These are phyloP conservation scores for Ogataea henricii DNA, from an alignment of 805 yeast genomes.

Conservation along the genomic window DNA sequence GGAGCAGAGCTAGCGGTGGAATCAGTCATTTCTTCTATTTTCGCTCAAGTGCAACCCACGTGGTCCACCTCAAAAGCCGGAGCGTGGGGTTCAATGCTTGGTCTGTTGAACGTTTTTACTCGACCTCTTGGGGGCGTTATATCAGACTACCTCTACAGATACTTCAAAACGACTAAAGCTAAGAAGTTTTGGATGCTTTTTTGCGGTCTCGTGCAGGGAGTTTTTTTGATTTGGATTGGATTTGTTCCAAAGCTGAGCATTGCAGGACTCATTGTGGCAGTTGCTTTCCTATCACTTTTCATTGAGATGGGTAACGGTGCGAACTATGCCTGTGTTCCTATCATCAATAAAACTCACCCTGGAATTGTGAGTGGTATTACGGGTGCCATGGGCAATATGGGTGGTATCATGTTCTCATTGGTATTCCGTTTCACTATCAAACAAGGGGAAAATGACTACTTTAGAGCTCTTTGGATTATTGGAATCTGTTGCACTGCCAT, in stretches of 20 bases:
- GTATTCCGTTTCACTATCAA: slow-evolving; percentile 36
- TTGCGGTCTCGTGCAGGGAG: slow-evolving; percentile 35
- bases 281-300: slow-evolving; percentile 34
- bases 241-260: slow-evolving; percentile 30
- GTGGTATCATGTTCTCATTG: slow-evolving; percentile 38
- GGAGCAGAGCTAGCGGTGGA: slow-evolving; percentile 37
- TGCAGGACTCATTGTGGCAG: slow-evolving; percentile 33
- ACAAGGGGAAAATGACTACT: slow-evolving; percentile 31
- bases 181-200: slow-evolving; percentile 37
- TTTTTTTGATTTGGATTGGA: slow-evolving; percentile 40
- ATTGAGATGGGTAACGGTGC: slow-evolving; percentile 45
- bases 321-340: slow-evolving; percentile 38
- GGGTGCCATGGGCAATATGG: slow-evolving; percentile 40
- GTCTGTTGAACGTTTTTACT: slow-evolving; percentile 33
- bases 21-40: slow-evolving; percentile 28
- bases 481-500: slow-evolving; percentile 34
- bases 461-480: slow-evolving; percentile 36
- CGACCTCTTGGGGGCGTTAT: slow-evolving; percentile 35
- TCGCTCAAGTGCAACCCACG: slow-evolving; percentile 15
- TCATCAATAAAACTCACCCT: slow-evolving; percentile 36
- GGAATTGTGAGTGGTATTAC: slow-evolving; percentile 41
- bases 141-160: slow-evolving; percentile 32
- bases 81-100: slow-evolving; percentile 37
- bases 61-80: slow-evolving; percentile 32
- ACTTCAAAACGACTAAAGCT: slow-evolving; percentile 32